Conservation (phyloP, 2,329 filamentous ascomycete genomes). For the Shiraia sp. region DNA sequence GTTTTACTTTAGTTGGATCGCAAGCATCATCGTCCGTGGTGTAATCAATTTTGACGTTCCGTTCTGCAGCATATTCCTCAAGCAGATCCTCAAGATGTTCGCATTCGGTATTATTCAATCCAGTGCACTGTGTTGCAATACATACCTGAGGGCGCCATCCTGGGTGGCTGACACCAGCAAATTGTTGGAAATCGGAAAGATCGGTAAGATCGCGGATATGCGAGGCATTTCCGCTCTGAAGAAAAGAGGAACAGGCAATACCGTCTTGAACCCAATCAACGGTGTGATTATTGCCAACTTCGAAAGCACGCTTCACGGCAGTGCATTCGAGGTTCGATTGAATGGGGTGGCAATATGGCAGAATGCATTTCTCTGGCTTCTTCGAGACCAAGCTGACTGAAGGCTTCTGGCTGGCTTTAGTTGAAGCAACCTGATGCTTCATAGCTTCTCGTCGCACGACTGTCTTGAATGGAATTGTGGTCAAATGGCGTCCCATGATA, state of each 20-base stretch:
- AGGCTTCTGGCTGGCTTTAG: neutral
- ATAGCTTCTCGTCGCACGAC: slow-evolving; percentile 10
- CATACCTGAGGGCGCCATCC: neutral
- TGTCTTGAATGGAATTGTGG: slow-evolving; percentile 7
- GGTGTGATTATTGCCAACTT: neutral
- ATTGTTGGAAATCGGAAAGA: too few relatives aligned
- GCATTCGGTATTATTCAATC: neutral
- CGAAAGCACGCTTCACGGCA: neutral
- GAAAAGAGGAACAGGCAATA: neutral
- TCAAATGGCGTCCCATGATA: neutral
- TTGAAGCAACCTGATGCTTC: slow-evolving; percentile 2
- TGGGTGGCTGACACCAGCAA: neutral
- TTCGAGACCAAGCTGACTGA: neutral
- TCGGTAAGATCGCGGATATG: neutral
- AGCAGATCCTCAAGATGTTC: neutral
- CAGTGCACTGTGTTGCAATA: neutral
- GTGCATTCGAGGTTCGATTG: neutral
- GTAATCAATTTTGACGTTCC: neutral
- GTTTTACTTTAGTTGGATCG: neutral
- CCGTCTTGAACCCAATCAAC: neutral
- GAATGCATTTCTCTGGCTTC: neutral
- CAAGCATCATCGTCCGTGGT: slow-evolving; percentile 4
- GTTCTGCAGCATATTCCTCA: neutral
- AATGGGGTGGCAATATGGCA: neutral
- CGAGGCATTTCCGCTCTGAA: neutral